These are phyloP conservation scores for Corynascus novoguineensis DNA, from an alignment of 495 filamentous ascomycete species.

Conservation along the genomic window DNA sequence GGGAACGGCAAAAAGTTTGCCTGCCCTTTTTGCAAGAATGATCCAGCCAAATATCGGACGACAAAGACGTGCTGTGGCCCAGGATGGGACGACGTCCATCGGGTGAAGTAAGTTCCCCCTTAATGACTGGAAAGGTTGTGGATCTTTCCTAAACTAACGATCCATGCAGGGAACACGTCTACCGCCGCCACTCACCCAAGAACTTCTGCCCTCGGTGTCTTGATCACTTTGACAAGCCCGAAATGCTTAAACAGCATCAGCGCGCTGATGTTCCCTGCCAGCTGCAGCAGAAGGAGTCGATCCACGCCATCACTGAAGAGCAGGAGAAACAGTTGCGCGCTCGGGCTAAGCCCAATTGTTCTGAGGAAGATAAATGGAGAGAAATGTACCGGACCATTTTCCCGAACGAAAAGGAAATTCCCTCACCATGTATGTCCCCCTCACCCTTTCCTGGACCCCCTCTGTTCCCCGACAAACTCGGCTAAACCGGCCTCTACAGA, in stretches of 20 bases:
- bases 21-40: slow-evolving; percentile 41
- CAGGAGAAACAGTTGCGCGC: slow-evolving; percentile 25
- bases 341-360: slow-evolving; percentile 19
- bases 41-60: slow-evolving; percentile 31
- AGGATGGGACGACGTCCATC: slow-evolving; percentile 40
- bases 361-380: slow-evolving; percentile 28
- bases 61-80: slow-evolving; percentile 38
- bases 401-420: slow-evolving; percentile 15
- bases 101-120: slow-evolving; percentile 36
- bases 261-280: slow-evolving; percentile 36
- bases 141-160: background rate
- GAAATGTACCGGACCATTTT: slow-evolving; percentile 32
- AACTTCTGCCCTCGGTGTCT: slow-evolving; percentile 38
- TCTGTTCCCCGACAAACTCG: background rate
- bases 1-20: slow-evolving; percentile 29
- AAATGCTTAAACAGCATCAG: slow-evolving; percentile 33
- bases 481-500: slow-evolving; percentile 2
- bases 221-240: slow-evolving; percentile 34
- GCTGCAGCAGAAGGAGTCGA: slow-evolving; percentile 11
- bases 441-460: too few species aligned
- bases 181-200: slow-evolving; percentile 37
- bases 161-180: slow-evolving; percentile 38
- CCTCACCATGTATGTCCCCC: slow-evolving; percentile 26
- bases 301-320: slow-evolving; percentile 28
- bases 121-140: background rate